phyloP scores from a whole-genome alignment of 2,329 filamentous ascomycete species.

The Aspergillus eucalypticola region DNA sequence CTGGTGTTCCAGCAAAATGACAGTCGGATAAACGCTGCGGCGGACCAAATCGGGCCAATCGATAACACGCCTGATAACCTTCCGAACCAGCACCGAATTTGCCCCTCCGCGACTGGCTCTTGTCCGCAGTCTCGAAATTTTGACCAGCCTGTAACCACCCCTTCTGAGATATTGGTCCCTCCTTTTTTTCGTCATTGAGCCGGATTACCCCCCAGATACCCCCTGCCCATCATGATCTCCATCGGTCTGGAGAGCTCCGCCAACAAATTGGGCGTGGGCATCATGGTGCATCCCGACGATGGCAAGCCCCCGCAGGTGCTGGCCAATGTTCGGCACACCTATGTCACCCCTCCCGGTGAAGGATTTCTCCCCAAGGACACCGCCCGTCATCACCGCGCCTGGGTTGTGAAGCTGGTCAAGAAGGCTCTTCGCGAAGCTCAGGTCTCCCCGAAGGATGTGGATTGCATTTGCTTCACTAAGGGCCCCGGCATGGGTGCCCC shows the following conservation, averaged over 20 bases:
- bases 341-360: constrained; percentile 84
- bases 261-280: constrained; percentile 94
- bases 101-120: constrained; percentile 13
- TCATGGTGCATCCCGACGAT: constrained; percentile 72
- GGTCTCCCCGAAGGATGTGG: constrained; percentile 65
- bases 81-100: constrained; percentile 20
- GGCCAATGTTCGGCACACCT: constrained; percentile 92
- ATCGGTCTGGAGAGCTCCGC: constrained; percentile 87
- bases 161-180: not conserved
- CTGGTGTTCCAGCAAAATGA: no score
- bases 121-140: not conserved
- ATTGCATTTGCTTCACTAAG: constrained; percentile 93
- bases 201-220: not conserved
- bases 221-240: constrained; percentile 56
- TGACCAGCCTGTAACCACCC: not conserved
- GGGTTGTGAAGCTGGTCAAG: constrained; percentile 80
- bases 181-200: not conserved
- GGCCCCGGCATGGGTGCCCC: constrained; percentile 97
- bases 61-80: constrained; percentile 33
- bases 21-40: constrained; percentile 32
- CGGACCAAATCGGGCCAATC: constrained; percentile 25
- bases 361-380: constrained; percentile 98
- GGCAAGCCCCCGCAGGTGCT: constrained; percentile 67
- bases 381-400: constrained; percentile 82
- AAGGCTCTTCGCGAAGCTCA: constrained; percentile 72